Evolutionary conservation across 163 green algal genomes (phyloP), one percentile per base, ranked within the genome.

Genomic region (Picocystis sp.): DNA sequence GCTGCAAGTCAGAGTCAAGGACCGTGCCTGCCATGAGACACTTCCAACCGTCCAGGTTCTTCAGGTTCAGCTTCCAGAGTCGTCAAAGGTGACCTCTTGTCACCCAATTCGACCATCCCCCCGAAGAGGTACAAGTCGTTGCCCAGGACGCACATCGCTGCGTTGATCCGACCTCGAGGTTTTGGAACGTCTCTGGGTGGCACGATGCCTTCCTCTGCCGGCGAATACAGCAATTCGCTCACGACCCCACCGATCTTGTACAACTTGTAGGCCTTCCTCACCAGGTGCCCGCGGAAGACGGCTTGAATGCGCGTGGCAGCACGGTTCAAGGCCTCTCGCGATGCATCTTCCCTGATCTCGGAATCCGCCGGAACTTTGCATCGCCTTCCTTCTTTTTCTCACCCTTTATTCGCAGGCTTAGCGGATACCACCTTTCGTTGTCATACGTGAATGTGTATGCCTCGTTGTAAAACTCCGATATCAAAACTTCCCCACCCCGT

Each of bases 51-150:
- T 94, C 79, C 43, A 94, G 69, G 58, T 90, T 93, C 22, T 60
- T 63, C n/a, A 95, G 63, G 66, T 96, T 77, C 5, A 99, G 59
- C 21, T 44, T 56, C 86, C 87, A 99, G 45, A 63, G 67, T 98
- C 90, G 63, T 96, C 90, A 58, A 98, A 66, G n/a, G 84, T 88
- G 3, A 98, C 69, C 61, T 98, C 8, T 74, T 64, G 58, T 81
- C 66, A 11, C 19, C 29, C 29, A 38, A 8, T 8, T 98, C 89
- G 6, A 96, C 78, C n/a, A 86, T 80, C 38, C 89, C 90, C 11
- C 89, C 89, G 50, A 87, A 83, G 50, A 99, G 62, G 71, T 78
- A 94, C 56, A 97, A 60, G 22, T 64, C 84, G 67, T 92, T 92
- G 45, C 73, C 74, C 3, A 79, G 50, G 12, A 96, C 77, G 13